Evolutionary conservation across 805 yeast genomes (phyloP).

Genomic region (Kluyveromyces lactis): DNA sequence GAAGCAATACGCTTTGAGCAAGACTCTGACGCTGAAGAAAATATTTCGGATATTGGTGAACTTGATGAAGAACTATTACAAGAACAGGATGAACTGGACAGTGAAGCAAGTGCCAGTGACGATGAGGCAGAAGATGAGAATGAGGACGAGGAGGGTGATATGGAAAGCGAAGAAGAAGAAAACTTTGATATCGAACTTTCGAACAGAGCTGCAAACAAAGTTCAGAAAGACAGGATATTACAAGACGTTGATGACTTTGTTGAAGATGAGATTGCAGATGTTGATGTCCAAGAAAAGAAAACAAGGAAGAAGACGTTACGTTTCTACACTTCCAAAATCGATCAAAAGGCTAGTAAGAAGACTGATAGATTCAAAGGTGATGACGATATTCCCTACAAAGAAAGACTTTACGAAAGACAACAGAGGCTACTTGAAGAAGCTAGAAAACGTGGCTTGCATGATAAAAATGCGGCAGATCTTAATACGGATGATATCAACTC

Average conservation of each 20-base stretch:
- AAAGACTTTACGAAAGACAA: constrained; percentile 83
- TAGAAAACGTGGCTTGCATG: constrained; percentile 65
- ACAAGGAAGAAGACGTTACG: constrained; percentile 75
- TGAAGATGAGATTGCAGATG: constrained; percentile 69
- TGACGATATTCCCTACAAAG: constrained; percentile 83
- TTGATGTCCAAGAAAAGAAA: constrained; percentile 80
- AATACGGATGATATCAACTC: constrained; percentile 42
- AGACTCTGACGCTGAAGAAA: constrained; percentile 23
- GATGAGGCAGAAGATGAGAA: constrained; percentile 17
- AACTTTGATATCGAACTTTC: constrained; percentile 45
- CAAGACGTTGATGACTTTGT: constrained; percentile 43
- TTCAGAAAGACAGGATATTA: background rate
- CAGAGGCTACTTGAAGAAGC: constrained; percentile 85
- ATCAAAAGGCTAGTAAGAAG: constrained; percentile 64
- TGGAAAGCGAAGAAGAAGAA: constrained; percentile 21
- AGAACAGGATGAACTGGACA: constrained; percentile 8
- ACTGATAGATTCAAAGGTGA: constrained; percentile 67
- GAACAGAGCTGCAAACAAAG: constrained; percentile 8
- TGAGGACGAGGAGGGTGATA: constrained; percentile 10
- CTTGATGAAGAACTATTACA: constrained; percentile 17
- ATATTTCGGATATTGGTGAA: constrained; percentile 10
- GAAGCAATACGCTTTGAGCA: constrained; percentile 17
- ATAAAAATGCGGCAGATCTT: constrained; percentile 46
- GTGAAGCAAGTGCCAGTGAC: constrained; percentile 13
- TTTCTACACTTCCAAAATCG: constrained; percentile 95